Evolutionary conservation across 2,329 filamentous ascomycete species (phyloP), one percentile per base, ranked within the genome.

Genomic region (Gaeumannomyces sp.): DNA sequence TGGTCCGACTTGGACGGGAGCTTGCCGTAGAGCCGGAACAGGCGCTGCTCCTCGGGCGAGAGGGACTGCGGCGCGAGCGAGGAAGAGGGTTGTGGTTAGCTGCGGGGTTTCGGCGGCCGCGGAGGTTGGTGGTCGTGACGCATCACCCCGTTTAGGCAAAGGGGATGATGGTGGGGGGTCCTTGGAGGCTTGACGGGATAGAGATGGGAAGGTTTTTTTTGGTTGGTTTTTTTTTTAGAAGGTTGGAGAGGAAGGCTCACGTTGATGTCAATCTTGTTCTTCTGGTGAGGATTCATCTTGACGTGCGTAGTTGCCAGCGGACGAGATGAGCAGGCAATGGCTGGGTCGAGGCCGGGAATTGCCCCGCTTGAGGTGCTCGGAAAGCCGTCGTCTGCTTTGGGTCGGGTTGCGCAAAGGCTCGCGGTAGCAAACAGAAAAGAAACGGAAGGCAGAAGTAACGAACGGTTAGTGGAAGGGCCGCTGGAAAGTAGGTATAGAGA

Each of bases 1-100:
- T 97, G 86, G 78, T 97, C 94, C 77, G 93, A 96, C 78, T 95
- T 95, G 78, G 91, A 96, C 69, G 95, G 95, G 67, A 98, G 89
- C 81, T 98, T 98, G 80, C 95, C 95, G 79, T 99, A 99, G 69
- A 98, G 89, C 70, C 93, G 91, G 84, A 98, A 95, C 74, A 98
- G 89, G 69, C 92, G 91, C 80, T 97, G 93, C 84, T 99, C 95
- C 74, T 99, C 95, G 67, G 93, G 89, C 64, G 90, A 91, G 79
- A 99, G 86, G 70, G 92, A 91, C 95, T 98, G 76, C 65, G 59
- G 25, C 2, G n/a, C 27, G 22, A 14, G 25, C 4, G 22, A 10
- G 38, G 14, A 7, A 10, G 3, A 3, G 1, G 10, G 35, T 4
- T 2, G 29, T 31, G 27, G 60, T 14, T 13, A 14, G 27, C 22